Evolutionary conservation across 805 yeast species (phyloP), one percentile per base, ranked within the genome.

Genomic region (Schizosaccharomyces pombe): DNA sequence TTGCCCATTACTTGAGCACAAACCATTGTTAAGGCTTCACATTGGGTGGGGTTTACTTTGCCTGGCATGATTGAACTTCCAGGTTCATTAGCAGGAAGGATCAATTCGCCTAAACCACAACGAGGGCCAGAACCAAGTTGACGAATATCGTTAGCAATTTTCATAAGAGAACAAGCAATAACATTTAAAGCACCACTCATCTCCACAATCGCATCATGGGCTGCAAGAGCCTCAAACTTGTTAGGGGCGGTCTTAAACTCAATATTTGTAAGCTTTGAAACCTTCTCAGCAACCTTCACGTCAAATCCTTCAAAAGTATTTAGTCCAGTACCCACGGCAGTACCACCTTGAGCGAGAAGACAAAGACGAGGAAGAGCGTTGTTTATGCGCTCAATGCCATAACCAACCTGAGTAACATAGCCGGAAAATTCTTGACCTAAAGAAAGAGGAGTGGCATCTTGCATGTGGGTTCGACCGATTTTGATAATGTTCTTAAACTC

Each of bases 51-150:
- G 77, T 91, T 91, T 59, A 91, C 96, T 74, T 91, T 91, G 67
- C 98, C 98, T 54, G 98, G 98, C 98, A 91, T 91, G 70, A 91
- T 91, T 30, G 96, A 86, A 57, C 96, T 85, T 65, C 98, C 98
- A 56, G 98, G 98, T 74, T 91, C 98, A 70, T 91, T 91, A 74
- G 89, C 97, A 59, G 98, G 98, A 62, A 91, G 74, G 29, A 85
- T 66, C 62, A 91, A 78, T 72, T 91, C 98, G 56, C 96, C 96
- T 72, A 91, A 91, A 59, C 98, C 98, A 72, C 98, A 91, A 74
- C 98, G 82, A 67, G 98, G 98, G 64, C 98, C 98, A 52, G 95
- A 85, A 60, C 97, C 98, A 62, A 91, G 78, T 77, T 91, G 91
- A 72, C 98, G 78, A 69, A 91, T 91, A 69, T 91, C 98, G 70